Evolutionary conservation across 345 rosid species (phyloP).

Genomic region (Eucalyptus guilfoylei): DNA sequence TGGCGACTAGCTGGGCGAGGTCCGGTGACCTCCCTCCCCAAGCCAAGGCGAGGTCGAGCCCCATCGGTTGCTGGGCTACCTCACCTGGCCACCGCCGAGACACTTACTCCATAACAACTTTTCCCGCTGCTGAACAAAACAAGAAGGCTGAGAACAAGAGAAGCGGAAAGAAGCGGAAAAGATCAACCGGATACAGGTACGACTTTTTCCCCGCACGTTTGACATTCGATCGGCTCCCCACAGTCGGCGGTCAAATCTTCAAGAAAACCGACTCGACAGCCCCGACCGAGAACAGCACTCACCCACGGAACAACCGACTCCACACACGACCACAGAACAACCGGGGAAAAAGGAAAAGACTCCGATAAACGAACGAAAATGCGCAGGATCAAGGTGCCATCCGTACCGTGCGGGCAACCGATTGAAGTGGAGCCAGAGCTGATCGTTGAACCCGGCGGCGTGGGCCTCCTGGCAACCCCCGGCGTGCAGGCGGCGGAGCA

Average conservation of each 20-base stretch:
- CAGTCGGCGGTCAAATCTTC: background rate
- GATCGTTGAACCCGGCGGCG: conserved; percentile 74
- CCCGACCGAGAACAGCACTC: background rate
- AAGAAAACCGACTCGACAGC: background rate
- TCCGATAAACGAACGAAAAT: background rate
- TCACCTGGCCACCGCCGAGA: too few species aligned
- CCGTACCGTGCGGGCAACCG: conserved; percentile 92
- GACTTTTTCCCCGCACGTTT: background rate
- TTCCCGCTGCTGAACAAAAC: background rate
- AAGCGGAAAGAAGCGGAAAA: background rate
- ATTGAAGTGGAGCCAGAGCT: conserved; percentile 94
- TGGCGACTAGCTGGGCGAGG: fast-evolving
- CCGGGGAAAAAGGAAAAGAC: background rate
- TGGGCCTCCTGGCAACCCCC: conserved; percentile 56
- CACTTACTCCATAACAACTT: background rate
- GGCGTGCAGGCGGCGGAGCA: conserved; percentile 61
- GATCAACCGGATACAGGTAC: background rate
- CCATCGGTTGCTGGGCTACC: too few species aligned
- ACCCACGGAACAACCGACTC: background rate
- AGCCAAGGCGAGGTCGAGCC: fast-evolving
- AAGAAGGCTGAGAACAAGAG: background rate
- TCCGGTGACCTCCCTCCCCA: fast-evolving
- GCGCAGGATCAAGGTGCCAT: background rate
- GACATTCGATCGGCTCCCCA: background rate
- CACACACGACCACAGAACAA: background rate